phyloP scores from a whole-genome alignment of 768 basidiomycete species.

The Rossbeevera mucosa region DNA sequence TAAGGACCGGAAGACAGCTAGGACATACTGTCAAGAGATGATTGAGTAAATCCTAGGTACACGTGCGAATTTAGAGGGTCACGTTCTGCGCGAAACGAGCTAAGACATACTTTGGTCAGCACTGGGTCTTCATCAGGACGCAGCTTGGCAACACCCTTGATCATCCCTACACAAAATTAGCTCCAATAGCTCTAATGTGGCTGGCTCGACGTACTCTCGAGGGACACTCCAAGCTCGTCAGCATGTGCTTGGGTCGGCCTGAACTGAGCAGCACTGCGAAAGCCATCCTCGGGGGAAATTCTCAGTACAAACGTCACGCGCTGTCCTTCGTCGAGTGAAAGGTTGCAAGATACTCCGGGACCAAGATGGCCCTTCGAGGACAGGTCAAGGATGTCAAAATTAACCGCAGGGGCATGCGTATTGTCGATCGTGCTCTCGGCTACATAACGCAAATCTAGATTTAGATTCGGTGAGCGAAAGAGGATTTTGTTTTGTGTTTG shows the following conservation, averaged over 20 bases:
- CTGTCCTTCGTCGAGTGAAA: slow-evolving; percentile 79
- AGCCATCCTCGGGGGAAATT: slow-evolving; percentile 48
- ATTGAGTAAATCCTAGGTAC: slow-evolving; percentile 50
- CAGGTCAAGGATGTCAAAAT: slow-evolving; percentile 60
- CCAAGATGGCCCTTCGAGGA: slow-evolving; percentile 74
- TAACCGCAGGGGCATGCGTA: slow-evolving; percentile 47
- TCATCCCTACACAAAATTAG: slow-evolving; percentile 33
- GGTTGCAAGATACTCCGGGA: slow-evolving; percentile 49
- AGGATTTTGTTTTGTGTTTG: slow-evolving; percentile 51
- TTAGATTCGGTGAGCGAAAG: slow-evolving; percentile 54
- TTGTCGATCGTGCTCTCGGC: slow-evolving; percentile 52
- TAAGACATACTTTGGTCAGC: slow-evolving; percentile 50
- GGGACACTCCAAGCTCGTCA: slow-evolving; percentile 41
- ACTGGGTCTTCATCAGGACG: slow-evolving; percentile 64
- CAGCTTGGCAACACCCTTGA: slow-evolving; percentile 42
- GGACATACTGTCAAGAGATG: slow-evolving; percentile 48
- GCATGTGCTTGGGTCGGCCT: slow-evolving; percentile 38
- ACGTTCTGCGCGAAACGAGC: not conserved
- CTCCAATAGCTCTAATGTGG: not conserved
- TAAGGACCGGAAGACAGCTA: not conserved
- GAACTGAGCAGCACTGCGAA: slow-evolving; percentile 2
- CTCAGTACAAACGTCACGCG: slow-evolving; percentile 85
- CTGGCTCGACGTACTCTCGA: slow-evolving; percentile 34
- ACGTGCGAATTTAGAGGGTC: not conserved
- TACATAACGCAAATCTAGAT: slow-evolving; percentile 76